Evolutionary conservation across 106 monocot genomes (phyloP).

Genomic region (Agapanthus africanus): DNA sequence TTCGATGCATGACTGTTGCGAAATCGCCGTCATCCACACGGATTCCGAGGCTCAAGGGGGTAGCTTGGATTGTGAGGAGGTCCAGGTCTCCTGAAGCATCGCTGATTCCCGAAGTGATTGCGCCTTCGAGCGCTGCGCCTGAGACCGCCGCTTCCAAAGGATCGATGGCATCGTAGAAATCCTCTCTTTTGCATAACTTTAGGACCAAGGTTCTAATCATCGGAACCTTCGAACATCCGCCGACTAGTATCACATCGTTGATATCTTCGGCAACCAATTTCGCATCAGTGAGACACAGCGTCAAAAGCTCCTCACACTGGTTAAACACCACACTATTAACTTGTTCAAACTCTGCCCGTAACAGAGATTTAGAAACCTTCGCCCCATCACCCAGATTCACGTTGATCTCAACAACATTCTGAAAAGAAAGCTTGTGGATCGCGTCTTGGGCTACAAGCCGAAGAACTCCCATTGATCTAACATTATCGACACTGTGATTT

Average conservation of each 20-base stretch:
- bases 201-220: conserved; percentile 42
- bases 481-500: conserved; percentile 22
- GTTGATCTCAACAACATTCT: conserved; percentile 31
- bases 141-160: conserved; percentile 53
- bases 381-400: conserved; percentile 33
- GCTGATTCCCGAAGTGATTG: conserved; percentile 50
- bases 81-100: conserved; percentile 59
- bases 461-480: conserved; percentile 34
- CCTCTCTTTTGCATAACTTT: conserved; percentile 30
- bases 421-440: conserved; percentile 49
- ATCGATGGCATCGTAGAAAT: conserved; percentile 34
- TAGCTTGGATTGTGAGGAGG: conserved; percentile 60
- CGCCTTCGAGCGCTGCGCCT: conserved; percentile 79
- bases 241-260: conserved; percentile 65
- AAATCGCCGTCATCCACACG: conserved; percentile 37
- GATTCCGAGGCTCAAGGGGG: conserved; percentile 54
- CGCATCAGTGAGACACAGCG: conserved; percentile 53
- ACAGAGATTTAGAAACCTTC: conserved; percentile 26
- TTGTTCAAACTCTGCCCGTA: conserved; percentile 44
- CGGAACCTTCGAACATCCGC: conserved; percentile 64
- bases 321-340: conserved; percentile 35
- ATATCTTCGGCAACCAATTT: conserved; percentile 46
- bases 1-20: conserved; percentile 38
- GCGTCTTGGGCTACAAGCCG: conserved; percentile 47
- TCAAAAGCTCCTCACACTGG: conserved; percentile 42